Percentiles rank a stretch among this genome's conserved stretches.
Evolutionary conservation across 1,284 basidiomycete species (phyloP).

Genomic region (Heterobasidion parviporum): DNA sequence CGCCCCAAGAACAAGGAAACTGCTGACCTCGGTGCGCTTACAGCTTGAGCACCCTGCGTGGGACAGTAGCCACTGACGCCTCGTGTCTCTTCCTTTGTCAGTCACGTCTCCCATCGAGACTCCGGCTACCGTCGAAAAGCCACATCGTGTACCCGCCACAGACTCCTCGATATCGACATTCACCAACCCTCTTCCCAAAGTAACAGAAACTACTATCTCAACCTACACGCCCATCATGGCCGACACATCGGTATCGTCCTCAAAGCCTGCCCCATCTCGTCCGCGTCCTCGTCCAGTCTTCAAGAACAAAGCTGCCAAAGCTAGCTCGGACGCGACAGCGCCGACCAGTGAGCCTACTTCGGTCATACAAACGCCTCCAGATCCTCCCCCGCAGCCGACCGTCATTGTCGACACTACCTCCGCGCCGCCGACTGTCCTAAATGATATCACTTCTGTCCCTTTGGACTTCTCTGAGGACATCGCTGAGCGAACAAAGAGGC

Average conservation of each 20-base stretch:
- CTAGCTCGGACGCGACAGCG: background rate
- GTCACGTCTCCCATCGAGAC: background rate
- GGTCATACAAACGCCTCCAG: constrained; percentile 7
- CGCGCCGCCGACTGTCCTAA: background rate
- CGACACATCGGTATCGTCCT: constrained; percentile 2
- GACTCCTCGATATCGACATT: background rate
- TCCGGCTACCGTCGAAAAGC: background rate
- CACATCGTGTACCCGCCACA: background rate
- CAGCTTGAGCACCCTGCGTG: no score
- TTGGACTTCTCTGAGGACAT: constrained; percentile 24
- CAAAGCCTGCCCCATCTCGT: constrained; percentile 7
- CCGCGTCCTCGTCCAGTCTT: constrained; percentile 16
- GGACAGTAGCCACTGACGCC: background rate
- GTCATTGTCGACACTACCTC: constrained; percentile 3
- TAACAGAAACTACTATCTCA: background rate
- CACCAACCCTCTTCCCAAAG: background rate
- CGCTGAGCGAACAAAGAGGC: constrained; percentile 38
- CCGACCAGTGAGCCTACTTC: constrained; percentile 7
- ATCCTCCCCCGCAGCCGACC: constrained; percentile 1
- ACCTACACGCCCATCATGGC: background rate
- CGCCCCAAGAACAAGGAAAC: background rate
- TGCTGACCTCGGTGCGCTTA: no score
- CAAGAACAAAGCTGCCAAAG: constrained; percentile 8
- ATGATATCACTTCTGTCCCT: constrained; percentile 1
- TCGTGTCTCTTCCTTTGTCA: background rate